Evolutionary conservation across 768 basidiomycete species (phyloP), one percentile per base, ranked within the genome.

Genomic region (Naganishia vaughanmartiniae): DNA sequence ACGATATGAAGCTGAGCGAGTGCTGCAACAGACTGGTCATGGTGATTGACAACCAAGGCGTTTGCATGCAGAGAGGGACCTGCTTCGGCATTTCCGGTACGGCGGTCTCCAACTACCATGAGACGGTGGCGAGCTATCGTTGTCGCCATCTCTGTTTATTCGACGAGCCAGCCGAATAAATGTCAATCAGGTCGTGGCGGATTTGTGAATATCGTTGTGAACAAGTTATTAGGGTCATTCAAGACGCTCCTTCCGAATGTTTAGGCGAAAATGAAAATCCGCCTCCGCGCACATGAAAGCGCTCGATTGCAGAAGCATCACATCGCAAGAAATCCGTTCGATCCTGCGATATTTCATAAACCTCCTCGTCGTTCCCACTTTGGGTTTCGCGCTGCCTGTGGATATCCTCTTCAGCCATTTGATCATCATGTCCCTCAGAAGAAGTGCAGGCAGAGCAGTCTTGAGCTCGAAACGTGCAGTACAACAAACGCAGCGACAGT

Each of bases 261-360:
- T 6, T 45, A 45, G 39, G 60, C 36, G 60, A 63, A 63, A 63
- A 63, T 42, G 31, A 19, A 9, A 19, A 63, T 63, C 19, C 39
- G 60, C 21, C 46, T 63, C 60, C 60, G 60, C 60, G 60, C 60
- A 63, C 60, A 63, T 63, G 60, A 21, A 42, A 42, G 42, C 7
- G 42, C 42, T 42, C 42, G 42, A 42, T 42, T 42, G 42, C 42
- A 36, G 6, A 42, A 42, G 42, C 42, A 42, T 42, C 42, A 15
- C 15, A 42, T 42, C 42, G 42, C 15, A 42, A 42, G 42, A 42
- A 42, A 42, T 42, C 42, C 42, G 15, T 42, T 42, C 42, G 42
- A 42, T 42, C 34, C 34, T 36, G 12, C 34, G 34, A 5, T 36
- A 36, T 36, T 36, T 36, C 34, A 36, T n/a, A n/a, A 12, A 5